Evolutionary conservation across 2,329 filamentous ascomycete species (phyloP).

Genomic region (Anisogramma anomala): DNA sequence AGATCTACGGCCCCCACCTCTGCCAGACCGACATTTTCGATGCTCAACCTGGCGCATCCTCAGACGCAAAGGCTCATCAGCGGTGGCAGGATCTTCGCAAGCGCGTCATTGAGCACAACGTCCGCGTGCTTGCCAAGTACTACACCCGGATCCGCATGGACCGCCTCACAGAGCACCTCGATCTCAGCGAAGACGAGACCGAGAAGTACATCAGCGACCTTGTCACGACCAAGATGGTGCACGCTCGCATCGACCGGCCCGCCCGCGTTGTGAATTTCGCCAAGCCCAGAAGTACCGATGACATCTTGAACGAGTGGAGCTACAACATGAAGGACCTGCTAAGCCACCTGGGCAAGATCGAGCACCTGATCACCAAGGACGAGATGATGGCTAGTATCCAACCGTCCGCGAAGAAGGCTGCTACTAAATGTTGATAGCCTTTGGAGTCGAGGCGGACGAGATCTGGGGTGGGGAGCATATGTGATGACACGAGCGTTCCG

Average conservation of each 20-base stretch:
- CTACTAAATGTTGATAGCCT: constrained; percentile 4
- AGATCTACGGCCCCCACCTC: constrained; percentile 79
- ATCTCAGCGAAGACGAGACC: constrained; percentile 88
- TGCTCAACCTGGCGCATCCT: constrained; percentile 47
- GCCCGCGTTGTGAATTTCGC: constrained; percentile 88
- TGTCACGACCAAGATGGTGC: constrained; percentile 95
- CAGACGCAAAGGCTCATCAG: constrained; percentile 69
- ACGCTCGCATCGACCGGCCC: constrained; percentile 91
- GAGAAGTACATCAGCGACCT: constrained; percentile 98
- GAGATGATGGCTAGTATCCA: constrained; percentile 99
- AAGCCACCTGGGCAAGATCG: constrained; percentile 71
- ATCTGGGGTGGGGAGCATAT: constrained; percentile 1
- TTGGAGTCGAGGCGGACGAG: not conserved
- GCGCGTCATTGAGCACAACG: constrained; percentile 98
- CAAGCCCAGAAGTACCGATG: constrained; percentile 87
- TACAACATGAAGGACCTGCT: constrained; percentile 70
- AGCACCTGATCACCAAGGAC: constrained; percentile 98
- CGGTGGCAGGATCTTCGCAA: constrained; percentile 94
- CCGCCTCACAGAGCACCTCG: constrained; percentile 79
- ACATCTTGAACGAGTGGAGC: constrained; percentile 97
- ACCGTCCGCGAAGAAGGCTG: constrained; percentile 31
- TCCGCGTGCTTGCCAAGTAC: constrained; percentile 94
- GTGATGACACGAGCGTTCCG: constrained; percentile 1
- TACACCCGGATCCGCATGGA: constrained; percentile 95
- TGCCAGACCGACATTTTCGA: constrained; percentile 86